Base-by-base conservation (phyloP, 108 stramenopile species). In the Fragilaria radians region DNA sequence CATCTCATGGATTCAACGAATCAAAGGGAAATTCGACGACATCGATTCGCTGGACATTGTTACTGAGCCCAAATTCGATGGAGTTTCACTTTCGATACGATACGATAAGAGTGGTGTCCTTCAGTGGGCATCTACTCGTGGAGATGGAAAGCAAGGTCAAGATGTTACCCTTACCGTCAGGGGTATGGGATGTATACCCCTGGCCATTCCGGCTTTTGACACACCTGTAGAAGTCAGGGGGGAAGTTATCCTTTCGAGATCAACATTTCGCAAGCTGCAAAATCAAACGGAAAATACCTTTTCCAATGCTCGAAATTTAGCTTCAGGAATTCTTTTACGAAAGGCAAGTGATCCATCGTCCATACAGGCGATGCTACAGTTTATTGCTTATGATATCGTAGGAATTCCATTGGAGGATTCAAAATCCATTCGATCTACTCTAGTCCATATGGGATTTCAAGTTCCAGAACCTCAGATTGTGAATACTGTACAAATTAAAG, bases 31-130 rank as follows among this genome's bases (percentile, higher is more conserved):
- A 24, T 23, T 29, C 36, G 25, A 56, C 57, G 27, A 61, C n/a
- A 31, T 17, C 5, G 57, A 49, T 46, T 42, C 68, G 28, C 48
- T 88, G 1, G 55, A 67, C 28, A 76, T 93, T 33, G 31, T 85
- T 24, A 93, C 94, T 22, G 96, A 97, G 71, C 94, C 95, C 24
- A 97, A 97, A 74, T 67, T 97, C 53, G 96, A 97, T 74, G 96
- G 96, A 1, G 67, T 96, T 42, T 85, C 85, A 46, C 62, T 94
- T 19, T 87, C 92, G 3, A 56, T 95, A 9, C 82, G 91, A 51
- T 97, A 95, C 56, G 71, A 68, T 3, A 48, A 56, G 24, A 46
- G 32, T 31, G 54, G 28, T 21, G 50, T 65, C 17, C 70, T 89
- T 53, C 48, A 70, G 47, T 87, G 91, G 88, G 91, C 83, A 5